These are phyloP conservation scores for Yamadazyma trypodendri DNA, from an alignment of 1,139 yeast species.

Conservation along the genomic window DNA sequence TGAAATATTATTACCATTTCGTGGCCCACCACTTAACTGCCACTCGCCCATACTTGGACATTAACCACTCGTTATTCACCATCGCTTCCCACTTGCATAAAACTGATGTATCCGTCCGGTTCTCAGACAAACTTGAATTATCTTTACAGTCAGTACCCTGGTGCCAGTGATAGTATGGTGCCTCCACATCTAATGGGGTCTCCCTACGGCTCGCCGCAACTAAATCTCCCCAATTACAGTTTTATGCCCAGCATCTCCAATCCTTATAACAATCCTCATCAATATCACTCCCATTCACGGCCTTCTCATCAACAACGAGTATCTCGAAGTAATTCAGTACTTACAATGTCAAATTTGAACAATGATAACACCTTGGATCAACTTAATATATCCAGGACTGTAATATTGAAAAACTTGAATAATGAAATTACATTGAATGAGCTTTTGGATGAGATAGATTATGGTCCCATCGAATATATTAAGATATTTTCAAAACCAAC, in stretches of 20 bases:
- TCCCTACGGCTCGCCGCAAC: conserved; percentile 7
- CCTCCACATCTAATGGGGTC: conserved; percentile 6
- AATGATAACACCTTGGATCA: conserved; percentile 27
- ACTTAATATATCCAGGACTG: conserved; percentile 38
- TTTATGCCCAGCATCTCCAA: neutral
- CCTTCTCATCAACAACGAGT: neutral
- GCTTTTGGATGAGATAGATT: conserved; percentile 34
- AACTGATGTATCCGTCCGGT: conserved; percentile 1
- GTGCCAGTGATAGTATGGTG: conserved; percentile 4
- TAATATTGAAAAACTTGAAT: conserved; percentile 32
- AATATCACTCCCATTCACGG: conserved; percentile 1
- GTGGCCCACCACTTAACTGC: no score
- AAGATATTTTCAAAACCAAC: conserved; percentile 34
- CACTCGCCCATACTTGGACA: no score
- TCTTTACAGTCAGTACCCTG: conserved; percentile 1
- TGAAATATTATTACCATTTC: no score
- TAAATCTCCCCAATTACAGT: conserved; percentile 2
- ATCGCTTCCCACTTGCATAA: neutral
- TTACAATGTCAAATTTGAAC: conserved; percentile 12
- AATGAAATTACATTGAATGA: conserved; percentile 28
- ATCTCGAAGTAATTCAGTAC: neutral
- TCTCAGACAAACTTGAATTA: conserved; percentile 1
- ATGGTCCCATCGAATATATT: conserved; percentile 47
- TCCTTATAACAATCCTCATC: conserved; percentile 1
- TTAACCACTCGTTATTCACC: neutral